Conservation (phyloP, 176 grass and related monocot genomes). For the Echinochloa phyllopogon region DNA sequence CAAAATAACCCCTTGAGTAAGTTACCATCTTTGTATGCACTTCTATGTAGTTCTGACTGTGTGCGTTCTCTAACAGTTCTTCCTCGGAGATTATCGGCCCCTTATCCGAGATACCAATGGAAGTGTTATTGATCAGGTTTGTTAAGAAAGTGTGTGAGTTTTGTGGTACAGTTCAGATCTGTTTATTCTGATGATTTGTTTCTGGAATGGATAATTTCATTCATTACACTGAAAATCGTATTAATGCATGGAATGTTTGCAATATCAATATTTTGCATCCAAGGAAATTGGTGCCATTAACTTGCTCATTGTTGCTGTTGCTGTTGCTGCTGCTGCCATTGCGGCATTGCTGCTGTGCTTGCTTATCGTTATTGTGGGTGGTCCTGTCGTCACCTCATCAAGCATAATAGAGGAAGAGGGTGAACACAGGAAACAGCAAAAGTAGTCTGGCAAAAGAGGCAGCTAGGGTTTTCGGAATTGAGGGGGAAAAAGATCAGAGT, state of each 20-base stretch:
- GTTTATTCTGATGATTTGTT: background rate
- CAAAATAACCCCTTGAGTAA: background rate
- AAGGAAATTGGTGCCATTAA: background rate
- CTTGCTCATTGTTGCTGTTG: background rate
- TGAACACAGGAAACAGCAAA: no score
- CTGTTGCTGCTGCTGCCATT: background rate
- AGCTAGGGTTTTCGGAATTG: no score
- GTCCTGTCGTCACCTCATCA: background rate
- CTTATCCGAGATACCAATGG: constrained; percentile 82
- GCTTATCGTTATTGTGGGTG: background rate
- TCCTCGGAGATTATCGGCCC: constrained; percentile 98
- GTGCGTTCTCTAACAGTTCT: constrained; percentile 62
- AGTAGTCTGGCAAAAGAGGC: no score
- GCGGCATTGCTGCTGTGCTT: background rate
- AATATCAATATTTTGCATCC: constrained; percentile 18
- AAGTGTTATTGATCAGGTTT: constrained; percentile 88
- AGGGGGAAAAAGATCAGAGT: background rate
- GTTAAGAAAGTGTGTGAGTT: background rate
- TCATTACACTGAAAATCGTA: constrained; percentile 19
- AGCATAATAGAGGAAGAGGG: background rate
- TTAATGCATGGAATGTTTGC: background rate
- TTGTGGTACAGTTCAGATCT: background rate
- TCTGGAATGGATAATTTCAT: constrained; percentile 3
- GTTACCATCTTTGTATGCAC: constrained; percentile 14
- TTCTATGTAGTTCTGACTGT: constrained; percentile 25